Evolutionary conservation across 2,329 filamentous ascomycete genomes (phyloP).

Genomic region (Neofusicoccum kwambonambiense): DNA sequence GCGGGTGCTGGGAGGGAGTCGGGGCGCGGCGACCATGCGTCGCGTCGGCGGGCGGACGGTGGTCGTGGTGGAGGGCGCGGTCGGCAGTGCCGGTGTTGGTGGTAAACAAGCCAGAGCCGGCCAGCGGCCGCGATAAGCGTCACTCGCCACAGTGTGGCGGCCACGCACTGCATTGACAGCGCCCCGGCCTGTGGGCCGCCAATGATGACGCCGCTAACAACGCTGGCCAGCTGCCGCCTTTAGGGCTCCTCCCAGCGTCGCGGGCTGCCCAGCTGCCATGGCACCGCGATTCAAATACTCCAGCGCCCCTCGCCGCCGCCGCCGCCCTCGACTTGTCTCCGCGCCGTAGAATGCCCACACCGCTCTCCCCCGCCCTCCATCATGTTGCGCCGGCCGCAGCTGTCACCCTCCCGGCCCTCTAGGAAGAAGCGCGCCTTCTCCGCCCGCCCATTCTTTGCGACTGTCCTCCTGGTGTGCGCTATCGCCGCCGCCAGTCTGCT

Average conservation of each 20-base stretch:
- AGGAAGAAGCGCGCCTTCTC: slow-evolving; percentile 37
- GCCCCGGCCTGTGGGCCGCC: no score
- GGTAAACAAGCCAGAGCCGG: no score
- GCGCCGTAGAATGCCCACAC: neutral
- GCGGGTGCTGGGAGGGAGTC: neutral
- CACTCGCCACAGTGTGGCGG: no score
- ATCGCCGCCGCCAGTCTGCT: slow-evolving; percentile 34
- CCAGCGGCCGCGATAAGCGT: no score
- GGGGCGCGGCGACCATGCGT: neutral
- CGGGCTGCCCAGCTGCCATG: no score
- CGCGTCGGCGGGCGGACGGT: neutral
- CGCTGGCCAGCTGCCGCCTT: neutral
- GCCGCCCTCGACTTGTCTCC: neutral
- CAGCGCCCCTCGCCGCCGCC: neutral
- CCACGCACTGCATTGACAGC: no score
- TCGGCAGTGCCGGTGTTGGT: no score
- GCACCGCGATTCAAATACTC: no score
- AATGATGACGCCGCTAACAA: no score
- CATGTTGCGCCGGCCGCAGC: slow-evolving; percentile 17
- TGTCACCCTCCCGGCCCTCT: neutral
- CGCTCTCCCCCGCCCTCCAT: neutral
- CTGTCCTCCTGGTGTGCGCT: slow-evolving; percentile 38
- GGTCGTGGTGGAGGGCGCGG: neutral
- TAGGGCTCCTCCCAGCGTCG: neutral
- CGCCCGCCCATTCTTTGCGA: slow-evolving; percentile 47